These are phyloP conservation scores for Lodderomyces oxycetoniae DNA, from an alignment of 1,139 yeast species.

Conservation along the genomic window DNA sequence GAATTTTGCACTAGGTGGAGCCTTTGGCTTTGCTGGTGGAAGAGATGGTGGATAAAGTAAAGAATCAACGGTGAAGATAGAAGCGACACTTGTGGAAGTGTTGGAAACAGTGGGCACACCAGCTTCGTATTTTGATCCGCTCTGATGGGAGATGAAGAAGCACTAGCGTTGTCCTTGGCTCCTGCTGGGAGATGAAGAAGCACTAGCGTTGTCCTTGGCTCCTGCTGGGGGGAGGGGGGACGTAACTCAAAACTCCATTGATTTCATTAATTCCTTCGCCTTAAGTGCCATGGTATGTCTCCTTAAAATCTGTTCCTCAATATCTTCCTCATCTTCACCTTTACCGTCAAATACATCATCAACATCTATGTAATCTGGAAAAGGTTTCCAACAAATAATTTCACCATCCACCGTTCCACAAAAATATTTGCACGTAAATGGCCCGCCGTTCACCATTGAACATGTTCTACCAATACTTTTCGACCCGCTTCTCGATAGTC, in stretches of 20 bases:
- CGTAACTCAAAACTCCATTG: constrained; percentile 3
- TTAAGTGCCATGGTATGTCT: constrained; percentile 7
- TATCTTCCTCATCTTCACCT: constrained; percentile 7
- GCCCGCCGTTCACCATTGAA: constrained; percentile 48
- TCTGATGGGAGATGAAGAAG: too few relatives aligned
- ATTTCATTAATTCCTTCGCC: constrained; percentile 10
- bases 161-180: too few relatives aligned
- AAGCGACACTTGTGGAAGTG: too few relatives aligned
- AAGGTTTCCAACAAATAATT: constrained; percentile 49
- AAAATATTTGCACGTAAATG: constrained; percentile 38
- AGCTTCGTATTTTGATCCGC: too few relatives aligned
- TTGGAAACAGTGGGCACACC: too few relatives aligned
- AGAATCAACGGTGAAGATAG: too few relatives aligned
- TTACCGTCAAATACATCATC: constrained; percentile 12
- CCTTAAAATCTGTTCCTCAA: constrained; percentile 9
- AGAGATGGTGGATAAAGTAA: too few relatives aligned
- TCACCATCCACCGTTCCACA: constrained; percentile 61
- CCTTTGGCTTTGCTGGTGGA: too few relatives aligned
- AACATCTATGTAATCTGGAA: constrained; percentile 19
- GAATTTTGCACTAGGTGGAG: too few relatives aligned
- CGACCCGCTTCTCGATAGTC: constrained; percentile 40
- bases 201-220: too few relatives aligned
- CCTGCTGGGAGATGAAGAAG: too few relatives aligned
- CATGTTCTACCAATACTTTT: constrained; percentile 39
- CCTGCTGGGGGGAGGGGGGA: too few relatives aligned